Base-by-base conservation (phyloP, 805 yeast species). In the Metschnikowia reukaufii region DNA sequence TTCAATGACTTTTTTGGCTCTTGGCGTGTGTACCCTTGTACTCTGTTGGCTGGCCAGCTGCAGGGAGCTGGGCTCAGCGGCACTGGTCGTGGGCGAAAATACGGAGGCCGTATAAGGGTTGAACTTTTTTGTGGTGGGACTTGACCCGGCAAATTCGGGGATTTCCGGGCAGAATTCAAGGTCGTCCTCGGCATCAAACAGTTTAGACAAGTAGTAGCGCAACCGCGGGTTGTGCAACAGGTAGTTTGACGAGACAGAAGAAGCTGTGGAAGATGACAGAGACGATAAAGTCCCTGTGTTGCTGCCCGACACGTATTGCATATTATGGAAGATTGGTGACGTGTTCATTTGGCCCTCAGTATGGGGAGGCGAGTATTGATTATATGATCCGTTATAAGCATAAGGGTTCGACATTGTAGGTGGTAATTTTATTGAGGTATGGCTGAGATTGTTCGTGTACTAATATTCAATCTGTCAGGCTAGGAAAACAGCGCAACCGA, bases 71-170 rank as follows among this genome's bases (percentile, higher is more conserved):
- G 42, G 10, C 18, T 45, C 52, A 20, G 52, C 50, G 29, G 34
- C 47, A 13, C 31, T 34, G 18, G 38, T 21, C 1, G 54, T 62
- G 36, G 88, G 88, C 29, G 82, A 78, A 57, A 83, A 83, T 19
- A 82, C 75, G 37, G 78, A 67, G 1, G 87, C 82, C 2, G 86
- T 82, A 60, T 83, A 82, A 4, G 88, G 88, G 60, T 83, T 83
- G 66, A 82, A 83, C 61, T 76, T 81, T 58, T 75, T 77, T 49
- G 65, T 59, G 16, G 63, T 58, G 13, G 74, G 72, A 46, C 70
- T 63, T 10, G 51, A 47, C 20, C 33, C 25, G 10, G 50, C 53
- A 35, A 54, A 49, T 18, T 73, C 76, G 8, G 75, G 74, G 31
- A 78, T 79, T 38, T 79, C 84, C 1, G 86, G 86, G 55, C 86